Evolutionary conservation across 2,329 filamentous ascomycete species (phyloP).

Genomic region (Xylariaceae sp.): DNA sequence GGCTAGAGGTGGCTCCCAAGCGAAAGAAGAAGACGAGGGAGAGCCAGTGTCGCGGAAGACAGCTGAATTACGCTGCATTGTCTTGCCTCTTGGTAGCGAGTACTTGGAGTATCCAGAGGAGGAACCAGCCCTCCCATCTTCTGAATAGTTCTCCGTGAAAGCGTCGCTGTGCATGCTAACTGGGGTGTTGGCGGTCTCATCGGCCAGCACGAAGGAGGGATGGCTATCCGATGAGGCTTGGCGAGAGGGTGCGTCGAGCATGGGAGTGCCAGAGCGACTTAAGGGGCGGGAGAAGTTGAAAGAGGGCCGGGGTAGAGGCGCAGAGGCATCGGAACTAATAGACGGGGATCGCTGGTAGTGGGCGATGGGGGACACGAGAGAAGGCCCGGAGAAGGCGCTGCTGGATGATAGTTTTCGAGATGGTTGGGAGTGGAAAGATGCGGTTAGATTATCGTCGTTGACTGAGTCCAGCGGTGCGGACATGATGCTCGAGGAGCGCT

Average conservation of each 20-base stretch:
- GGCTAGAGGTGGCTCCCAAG: slow-evolving; percentile 57
- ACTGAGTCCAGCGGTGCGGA: slow-evolving; percentile 62
- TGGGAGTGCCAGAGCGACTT: slow-evolving; percentile 65
- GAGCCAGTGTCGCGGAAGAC: slow-evolving; percentile 53
- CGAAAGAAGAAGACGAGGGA: slow-evolving; percentile 53
- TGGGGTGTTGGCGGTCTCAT: slow-evolving; percentile 65
- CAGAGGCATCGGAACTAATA: slow-evolving; percentile 74
- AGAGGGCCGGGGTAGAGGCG: slow-evolving; percentile 63
- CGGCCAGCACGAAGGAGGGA: slow-evolving; percentile 57
- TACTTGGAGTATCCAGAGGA: slow-evolving; percentile 89
- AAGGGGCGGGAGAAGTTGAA: slow-evolving; percentile 94
- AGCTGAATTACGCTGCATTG: slow-evolving; percentile 64
- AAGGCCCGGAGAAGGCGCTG: slow-evolving; percentile 41
- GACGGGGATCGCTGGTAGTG: slow-evolving; percentile 76
- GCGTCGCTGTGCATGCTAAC: slow-evolving; percentile 69
- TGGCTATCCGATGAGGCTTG: slow-evolving; percentile 67
- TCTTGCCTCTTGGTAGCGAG: slow-evolving; percentile 75
- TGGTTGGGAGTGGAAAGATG: slow-evolving; percentile 59
- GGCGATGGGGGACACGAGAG: slow-evolving; percentile 55
- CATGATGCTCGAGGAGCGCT: slow-evolving; percentile 56
- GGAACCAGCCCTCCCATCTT: slow-evolving; percentile 50
- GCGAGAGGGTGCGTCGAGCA: slow-evolving; percentile 53
- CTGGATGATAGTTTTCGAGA: slow-evolving; percentile 77
- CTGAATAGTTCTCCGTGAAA: slow-evolving; percentile 50
- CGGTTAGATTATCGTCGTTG: slow-evolving; percentile 64